Percentiles rank a stretch among this genome's conserved stretches.
These are phyloP conservation scores for Jaltomata sinuosa DNA, from an alignment of 257 asterid species.

Conservation along the genomic window DNA sequence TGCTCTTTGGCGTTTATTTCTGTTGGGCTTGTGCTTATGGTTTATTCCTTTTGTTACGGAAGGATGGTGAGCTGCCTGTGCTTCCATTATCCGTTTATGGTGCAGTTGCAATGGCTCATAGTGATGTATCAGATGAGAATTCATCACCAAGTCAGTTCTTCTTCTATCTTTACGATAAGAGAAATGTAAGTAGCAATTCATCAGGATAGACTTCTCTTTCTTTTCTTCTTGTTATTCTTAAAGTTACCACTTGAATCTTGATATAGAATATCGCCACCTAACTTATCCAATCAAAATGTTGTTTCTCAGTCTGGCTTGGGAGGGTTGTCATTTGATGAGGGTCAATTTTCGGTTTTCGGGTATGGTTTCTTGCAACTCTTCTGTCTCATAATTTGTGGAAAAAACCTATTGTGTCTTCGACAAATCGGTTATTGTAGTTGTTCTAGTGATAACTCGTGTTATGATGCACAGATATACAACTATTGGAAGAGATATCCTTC, in stretches of 20 bases:
- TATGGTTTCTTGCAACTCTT: conserved; percentile 13
- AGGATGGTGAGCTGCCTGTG: conserved; percentile 98
- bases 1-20: not conserved
- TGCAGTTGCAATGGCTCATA: conserved; percentile 91
- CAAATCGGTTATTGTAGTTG: not conserved
- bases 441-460: not conserved
- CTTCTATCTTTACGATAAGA: conserved; percentile 89
- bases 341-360: conserved; percentile 95
- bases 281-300: not conserved
- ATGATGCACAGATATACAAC: conserved; percentile 52
- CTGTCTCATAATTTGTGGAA: not conserved
- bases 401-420: not conserved
- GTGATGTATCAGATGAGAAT: conserved; percentile 65
- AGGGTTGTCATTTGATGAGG: conserved; percentile 91
- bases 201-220: not conserved
- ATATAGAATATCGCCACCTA: not conserved
- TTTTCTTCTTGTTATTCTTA: not conserved
- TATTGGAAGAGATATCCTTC: conserved; percentile 50
- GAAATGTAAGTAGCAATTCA: conserved; percentile 54
- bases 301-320: conserved; percentile 81
- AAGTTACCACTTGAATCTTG: not conserved
- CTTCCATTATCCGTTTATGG: conserved; percentile 95
- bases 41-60: conserved; percentile 8
- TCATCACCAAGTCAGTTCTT: conserved; percentile 96
- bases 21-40: not conserved